Evolutionary conservation across 1,284 basidiomycete species (phyloP), one percentile per base, ranked within the genome.

Genomic region (Omphalotus olearius): DNA sequence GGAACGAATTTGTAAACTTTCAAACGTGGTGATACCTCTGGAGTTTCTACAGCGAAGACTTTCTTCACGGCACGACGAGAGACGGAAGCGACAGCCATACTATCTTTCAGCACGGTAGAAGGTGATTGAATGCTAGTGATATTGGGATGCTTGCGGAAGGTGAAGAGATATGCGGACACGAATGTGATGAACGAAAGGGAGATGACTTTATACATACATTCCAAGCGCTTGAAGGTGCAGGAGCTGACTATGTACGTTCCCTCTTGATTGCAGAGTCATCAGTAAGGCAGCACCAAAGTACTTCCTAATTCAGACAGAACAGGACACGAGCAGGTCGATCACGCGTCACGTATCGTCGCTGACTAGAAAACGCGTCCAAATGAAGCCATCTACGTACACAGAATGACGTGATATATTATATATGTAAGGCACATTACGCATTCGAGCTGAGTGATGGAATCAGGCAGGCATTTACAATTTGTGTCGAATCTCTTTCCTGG

Each of bases 41-140:
- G 71, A 2, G 85, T 88, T 67, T 97, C 93, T 14, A 85, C 69
- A 0, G 93, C 84, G 4, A 85, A 72, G 7, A 96, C 87, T 55
- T 81, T 81, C 67, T 93, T 88, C 53, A 81, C 67, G 11, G 94
- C 85, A 14, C 65, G 69, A 25, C 94, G 83, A 6, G 93, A 92
- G 30, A 72, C 56, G 38, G 68, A 64, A 30, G 43, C 23, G 11
- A 48, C 30, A 26, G 45, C 39, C 45, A 47, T 51, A 6, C 18
- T 38, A 23, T 35, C 26, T 14, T 14, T 10, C 25, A 38, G 25
- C 33, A 5, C 26, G 25, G 4, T 42, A n/a, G 13, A 42, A 23
- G 16, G 35, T 42, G 25, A 17, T 25, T n/a, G 9, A 9, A 36
- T 43, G 14, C 20, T 41, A n/a, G 30, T 41, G 13, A 23, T 37